A percentile compares a stretch with the other conserved stretches of the same genome.
Evolutionary conservation across 257 asterid species (phyloP).

Genomic region (Lycium barbarum): DNA sequence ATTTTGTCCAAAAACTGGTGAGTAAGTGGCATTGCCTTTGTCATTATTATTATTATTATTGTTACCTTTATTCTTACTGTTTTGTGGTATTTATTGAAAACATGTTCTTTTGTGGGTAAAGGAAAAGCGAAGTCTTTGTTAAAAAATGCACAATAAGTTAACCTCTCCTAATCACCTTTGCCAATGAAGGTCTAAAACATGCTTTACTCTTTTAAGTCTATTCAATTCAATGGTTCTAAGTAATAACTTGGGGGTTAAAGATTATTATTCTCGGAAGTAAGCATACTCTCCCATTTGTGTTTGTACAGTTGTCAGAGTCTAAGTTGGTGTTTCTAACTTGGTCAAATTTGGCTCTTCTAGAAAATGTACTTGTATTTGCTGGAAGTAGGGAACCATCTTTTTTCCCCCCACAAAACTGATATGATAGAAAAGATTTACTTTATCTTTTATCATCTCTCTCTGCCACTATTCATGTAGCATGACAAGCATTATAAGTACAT

Average conservation of each 20-base stretch:
- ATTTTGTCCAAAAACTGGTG: background rate
- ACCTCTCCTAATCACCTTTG: background rate
- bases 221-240: background rate
- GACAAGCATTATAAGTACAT: background rate
- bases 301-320: background rate
- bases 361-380: background rate
- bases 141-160: background rate
- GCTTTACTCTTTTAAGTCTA: background rate
- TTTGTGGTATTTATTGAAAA: background rate
- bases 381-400: background rate
- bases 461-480: background rate
- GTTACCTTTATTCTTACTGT: background rate
- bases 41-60: background rate
- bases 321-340: background rate
- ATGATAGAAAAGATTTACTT: background rate
- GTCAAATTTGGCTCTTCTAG: background rate
- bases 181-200: background rate
- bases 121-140: background rate
- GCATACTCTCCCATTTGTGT: background rate
- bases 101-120: background rate
- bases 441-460: background rate
- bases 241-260: constrained; percentile 6
- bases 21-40: constrained; percentile 1
- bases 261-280: background rate
- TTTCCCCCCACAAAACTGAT: background rate